Percentiles rank a stretch among this genome's conserved stretches.
Conservation (phyloP, 305 asterid genomes). For the Fraxinus dipetala region DNA sequence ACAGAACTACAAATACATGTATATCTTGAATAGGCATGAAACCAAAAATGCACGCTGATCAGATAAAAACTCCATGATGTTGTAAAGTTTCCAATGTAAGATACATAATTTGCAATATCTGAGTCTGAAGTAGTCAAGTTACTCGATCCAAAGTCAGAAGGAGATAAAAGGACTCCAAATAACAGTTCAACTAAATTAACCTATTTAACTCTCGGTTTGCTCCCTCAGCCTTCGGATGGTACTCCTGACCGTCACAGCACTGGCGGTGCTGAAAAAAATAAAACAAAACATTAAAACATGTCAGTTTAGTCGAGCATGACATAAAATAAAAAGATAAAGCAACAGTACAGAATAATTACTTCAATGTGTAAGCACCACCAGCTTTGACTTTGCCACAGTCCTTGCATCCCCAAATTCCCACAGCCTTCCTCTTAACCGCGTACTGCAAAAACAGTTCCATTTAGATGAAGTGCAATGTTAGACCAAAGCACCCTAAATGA, state of each 20-base stretch:
- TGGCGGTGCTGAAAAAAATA: slow-evolving; percentile 61
- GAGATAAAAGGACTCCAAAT: neutral
- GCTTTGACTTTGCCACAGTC: slow-evolving; percentile 47
- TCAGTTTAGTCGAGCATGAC: neutral
- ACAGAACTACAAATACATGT: neutral
- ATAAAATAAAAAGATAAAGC: neutral
- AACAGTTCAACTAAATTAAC: slow-evolving; percentile 8
- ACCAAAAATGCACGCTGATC: neutral
- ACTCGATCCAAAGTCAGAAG: neutral
- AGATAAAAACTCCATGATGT: neutral
- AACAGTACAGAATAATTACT: slow-evolving; percentile 25
- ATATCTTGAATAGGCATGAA: neutral
- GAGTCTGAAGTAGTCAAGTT: neutral
- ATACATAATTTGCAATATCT: neutral
- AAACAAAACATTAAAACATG: neutral
- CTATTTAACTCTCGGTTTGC: slow-evolving; percentile 73
- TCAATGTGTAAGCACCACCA: slow-evolving; percentile 47
- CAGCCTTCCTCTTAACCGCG: slow-evolving; percentile 25
- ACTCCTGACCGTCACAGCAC: slow-evolving; percentile 85
- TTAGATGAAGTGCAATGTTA: neutral
- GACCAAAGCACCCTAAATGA: neutral
- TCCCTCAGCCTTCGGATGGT: slow-evolving; percentile 86
- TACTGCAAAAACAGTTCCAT: slow-evolving; percentile 22
- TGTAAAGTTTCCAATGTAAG: neutral
- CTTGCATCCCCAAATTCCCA: slow-evolving; percentile 49